phyloP scores from a whole-genome alignment of 441 rosid genomes.

The Omphalea diandra region DNA sequence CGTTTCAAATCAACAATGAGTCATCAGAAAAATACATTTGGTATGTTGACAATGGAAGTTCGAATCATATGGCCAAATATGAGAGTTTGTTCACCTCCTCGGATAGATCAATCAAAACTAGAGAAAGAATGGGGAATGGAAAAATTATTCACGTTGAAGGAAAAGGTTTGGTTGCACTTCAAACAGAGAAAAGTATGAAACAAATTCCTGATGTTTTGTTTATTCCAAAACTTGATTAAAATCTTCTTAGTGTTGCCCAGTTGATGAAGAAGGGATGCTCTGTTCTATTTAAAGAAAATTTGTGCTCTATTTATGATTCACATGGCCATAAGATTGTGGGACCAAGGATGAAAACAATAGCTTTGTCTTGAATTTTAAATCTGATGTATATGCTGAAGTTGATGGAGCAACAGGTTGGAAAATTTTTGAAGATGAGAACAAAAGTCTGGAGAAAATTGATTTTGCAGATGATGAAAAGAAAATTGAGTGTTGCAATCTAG shows the following conservation, averaged over 20 bases:
- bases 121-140: constrained; percentile 4
- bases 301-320: not conserved
- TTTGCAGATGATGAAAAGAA: too few species aligned
- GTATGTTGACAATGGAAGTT: not conserved
- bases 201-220: not conserved
- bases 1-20: not conserved
- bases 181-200: constrained; percentile 9
- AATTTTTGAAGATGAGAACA: too few species aligned
- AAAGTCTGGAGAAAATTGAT: too few species aligned
- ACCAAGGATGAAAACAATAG: not conserved
- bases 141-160: not conserved
- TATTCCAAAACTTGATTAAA: not conserved
- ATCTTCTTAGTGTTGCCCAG: not conserved
- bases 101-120: not conserved
- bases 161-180: too few species aligned
- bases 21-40: not conserved
- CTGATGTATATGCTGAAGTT: not conserved
- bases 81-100: not conserved
- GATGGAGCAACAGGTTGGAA: too few species aligned
- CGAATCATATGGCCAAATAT: not conserved
- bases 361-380: not conserved
- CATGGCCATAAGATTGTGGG: not conserved
- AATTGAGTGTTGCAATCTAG: too few species aligned
- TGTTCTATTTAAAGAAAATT: not conserved
- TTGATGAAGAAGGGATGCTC: not conserved